A percentile compares a stretch with the other conserved stretches of the same genome.
Conservation (phyloP, 495 filamentous ascomycete species). For the Saxophila tyrrhenica region DNA sequence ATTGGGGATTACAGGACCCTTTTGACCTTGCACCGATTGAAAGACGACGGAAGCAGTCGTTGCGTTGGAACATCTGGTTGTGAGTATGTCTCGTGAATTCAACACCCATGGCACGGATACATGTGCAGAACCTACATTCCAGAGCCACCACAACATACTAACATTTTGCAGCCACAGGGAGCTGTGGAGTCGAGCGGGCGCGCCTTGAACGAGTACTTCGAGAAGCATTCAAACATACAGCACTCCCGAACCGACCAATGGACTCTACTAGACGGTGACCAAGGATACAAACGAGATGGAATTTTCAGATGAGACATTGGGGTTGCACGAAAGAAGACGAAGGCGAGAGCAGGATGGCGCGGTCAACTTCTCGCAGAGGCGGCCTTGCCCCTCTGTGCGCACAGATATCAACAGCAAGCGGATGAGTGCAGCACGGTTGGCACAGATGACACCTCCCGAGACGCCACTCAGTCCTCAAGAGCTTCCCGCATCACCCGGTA, state of each 20-base stretch:
- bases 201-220: background rate
- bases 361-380: constrained; percentile 3
- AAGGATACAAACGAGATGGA: background rate
- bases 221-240: background rate
- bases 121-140: background rate
- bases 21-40: too few species aligned
- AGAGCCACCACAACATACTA: background rate
- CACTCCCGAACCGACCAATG: background rate
- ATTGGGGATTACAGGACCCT: too few species aligned
- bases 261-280: background rate
- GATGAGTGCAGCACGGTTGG: background rate
- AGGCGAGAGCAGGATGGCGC: background rate
- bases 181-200: background rate
- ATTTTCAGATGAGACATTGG: background rate
- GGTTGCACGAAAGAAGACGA: background rate
- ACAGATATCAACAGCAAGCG: background rate
- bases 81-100: too few species aligned
- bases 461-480: constrained; percentile 18
- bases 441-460: constrained; percentile 15
- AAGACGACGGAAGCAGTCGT: too few species aligned
- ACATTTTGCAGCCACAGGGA: background rate
- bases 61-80: too few species aligned
- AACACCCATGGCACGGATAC: background rate
- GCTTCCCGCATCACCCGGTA: background rate
- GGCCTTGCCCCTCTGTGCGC: background rate